Evolutionary conservation across 176 grass and related monocot genomes (phyloP), one percentile per base, ranked within the genome.

Genomic region (Bothriochloa decipiens): DNA sequence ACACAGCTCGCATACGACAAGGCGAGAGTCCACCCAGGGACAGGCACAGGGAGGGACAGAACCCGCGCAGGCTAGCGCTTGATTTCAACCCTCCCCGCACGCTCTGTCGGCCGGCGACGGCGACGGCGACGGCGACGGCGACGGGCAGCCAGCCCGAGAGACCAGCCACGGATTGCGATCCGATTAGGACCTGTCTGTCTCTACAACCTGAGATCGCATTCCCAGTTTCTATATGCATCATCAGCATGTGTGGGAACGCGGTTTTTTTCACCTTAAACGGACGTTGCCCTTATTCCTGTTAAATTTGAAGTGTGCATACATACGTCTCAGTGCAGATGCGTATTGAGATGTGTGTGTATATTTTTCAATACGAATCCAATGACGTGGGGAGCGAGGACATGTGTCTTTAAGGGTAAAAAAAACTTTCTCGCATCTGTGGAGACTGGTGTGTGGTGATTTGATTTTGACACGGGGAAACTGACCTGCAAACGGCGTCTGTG

Each of bases 41-140:
- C 23, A 18, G 29, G 29, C 32, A 68, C 23, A 18, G 42, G 18
- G 45, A 67, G 13, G 20, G 32, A 33, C 61, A 68, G 29, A 74
- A 61, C 28, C 22, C 4, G 17, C 49, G 76, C 74, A 75, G 20
- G 46, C 1, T 68, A 35, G 61, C 46, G 27, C 69, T 14, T 50
- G 70, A 76, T 63, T 89, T 81, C 77, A 85, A 78, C 79, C 29
- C 35, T 57, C 32, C 40, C 42, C 57, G 46, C 83, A 82, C 74
- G 83, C 83, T 55, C 70, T 90, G 79, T 82, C 73, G 47, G 15
- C 47, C 11, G 83, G 73, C 2, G 83, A 82, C 29, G 73, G 74
- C 49, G 43, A 78, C 11, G 83, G 73, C 2, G 83, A 82, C 29
- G 73, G 74, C 49, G 43, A 78, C 45, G 0, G 52, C 29, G 29